Evolutionary conservation across 495 filamentous ascomycete genomes (phyloP).

Genomic region (Staphylotrichum tortipilum): DNA sequence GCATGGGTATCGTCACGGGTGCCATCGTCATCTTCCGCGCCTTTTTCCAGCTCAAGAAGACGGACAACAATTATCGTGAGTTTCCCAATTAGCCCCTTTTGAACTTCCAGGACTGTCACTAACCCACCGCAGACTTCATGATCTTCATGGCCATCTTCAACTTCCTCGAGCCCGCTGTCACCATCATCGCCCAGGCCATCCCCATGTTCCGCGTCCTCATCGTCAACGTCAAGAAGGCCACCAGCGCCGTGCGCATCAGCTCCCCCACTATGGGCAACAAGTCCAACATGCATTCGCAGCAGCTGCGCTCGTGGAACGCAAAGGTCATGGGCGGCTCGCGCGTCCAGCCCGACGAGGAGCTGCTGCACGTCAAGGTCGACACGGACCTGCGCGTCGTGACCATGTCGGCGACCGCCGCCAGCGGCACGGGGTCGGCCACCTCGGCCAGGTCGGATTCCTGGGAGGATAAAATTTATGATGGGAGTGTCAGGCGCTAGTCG

Average conservation of each 20-base stretch:
- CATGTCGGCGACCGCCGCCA: not conserved
- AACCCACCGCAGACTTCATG: conserved; percentile 9
- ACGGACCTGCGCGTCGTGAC: not conserved
- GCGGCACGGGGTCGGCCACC: no score
- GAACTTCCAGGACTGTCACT: not conserved
- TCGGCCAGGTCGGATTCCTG: not conserved
- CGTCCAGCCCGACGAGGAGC: not conserved
- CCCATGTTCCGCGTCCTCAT: conserved; percentile 19
- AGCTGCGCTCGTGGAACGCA: not conserved
- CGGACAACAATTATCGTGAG: conserved; percentile 15
- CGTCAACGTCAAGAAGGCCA: conserved; percentile 7
- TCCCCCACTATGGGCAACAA: not conserved
- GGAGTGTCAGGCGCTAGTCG: not conserved
- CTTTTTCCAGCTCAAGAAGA: conserved; percentile 9
- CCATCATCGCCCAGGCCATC: conserved; percentile 17
- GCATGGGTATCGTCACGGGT: conserved; percentile 21
- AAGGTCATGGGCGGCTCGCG: not conserved
- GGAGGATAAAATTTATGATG: not conserved
- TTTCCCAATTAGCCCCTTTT: not conserved
- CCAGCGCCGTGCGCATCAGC: conserved; percentile 1
- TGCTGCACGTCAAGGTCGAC: not conserved
- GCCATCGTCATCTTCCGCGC: conserved; percentile 15
- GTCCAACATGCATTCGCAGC: not conserved
- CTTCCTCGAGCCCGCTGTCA: conserved; percentile 16
- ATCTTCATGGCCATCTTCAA: conserved; percentile 21